phyloP scores from a whole-genome alignment of 73 alveolate species.

The Paramecium sonneborni region DNA sequence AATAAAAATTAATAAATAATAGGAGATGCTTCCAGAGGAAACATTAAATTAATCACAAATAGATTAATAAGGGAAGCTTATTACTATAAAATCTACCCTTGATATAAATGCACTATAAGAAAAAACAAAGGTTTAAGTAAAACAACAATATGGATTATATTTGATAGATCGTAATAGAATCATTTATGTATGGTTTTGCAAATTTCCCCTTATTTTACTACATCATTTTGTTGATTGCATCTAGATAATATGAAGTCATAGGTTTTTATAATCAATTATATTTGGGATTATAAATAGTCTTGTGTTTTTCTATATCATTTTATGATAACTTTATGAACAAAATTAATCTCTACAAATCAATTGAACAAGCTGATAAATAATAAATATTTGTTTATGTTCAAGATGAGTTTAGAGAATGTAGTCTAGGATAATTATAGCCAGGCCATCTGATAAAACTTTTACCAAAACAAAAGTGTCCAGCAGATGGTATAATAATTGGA shows the following conservation, averaged over 20 bases:
- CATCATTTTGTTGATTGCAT: neutral
- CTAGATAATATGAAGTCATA: neutral
- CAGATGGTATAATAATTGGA: neutral
- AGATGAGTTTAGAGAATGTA: neutral
- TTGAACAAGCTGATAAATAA: neutral
- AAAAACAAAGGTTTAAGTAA: neutral
- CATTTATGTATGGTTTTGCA: neutral
- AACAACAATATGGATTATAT: neutral
- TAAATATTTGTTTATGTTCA: neutral
- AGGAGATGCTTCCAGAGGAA: neutral
- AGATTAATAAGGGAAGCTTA: neutral
- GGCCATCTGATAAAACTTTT: neutral
- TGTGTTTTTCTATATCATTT: neutral
- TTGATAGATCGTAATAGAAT: neutral
- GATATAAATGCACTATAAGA: neutral
- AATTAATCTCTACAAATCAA: neutral
- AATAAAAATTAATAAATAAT: neutral
- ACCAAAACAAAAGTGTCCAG: neutral
- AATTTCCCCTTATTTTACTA: neutral
- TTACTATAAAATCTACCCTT: neutral
- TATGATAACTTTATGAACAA: neutral
- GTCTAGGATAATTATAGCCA: neutral
- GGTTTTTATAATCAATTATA: neutral
- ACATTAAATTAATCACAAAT: neutral
- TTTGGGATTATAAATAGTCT: neutral